Percentiles rank a stretch among this genome's conserved stretches.
phyloP scores from a whole-genome alignment of 331 rosid genomes.

The Arachis monticola region DNA sequence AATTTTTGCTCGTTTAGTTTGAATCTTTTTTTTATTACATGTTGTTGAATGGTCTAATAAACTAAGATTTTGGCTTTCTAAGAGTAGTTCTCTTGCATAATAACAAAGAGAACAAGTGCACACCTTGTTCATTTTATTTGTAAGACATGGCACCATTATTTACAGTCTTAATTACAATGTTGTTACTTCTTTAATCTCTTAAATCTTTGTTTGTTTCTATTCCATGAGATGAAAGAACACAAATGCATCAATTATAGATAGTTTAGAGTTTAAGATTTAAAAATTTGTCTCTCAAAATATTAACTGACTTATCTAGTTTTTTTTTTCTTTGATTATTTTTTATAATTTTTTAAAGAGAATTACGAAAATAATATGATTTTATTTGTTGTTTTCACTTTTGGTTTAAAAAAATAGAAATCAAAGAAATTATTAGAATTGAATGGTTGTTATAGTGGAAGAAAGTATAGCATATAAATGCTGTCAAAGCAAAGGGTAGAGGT shows the following conservation, averaged over 20 bases:
- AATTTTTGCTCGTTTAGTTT: constrained; percentile 22
- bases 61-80: no score
- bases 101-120: neutral
- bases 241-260: constrained; percentile 3
- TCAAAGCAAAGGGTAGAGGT: constrained; percentile 21
- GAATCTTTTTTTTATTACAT: constrained; percentile 13
- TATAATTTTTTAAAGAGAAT: neutral
- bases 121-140: neutral
- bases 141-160: neutral
- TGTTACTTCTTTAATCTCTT: neutral
- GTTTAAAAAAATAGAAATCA: no score
- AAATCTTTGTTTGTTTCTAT: constrained; percentile 16
- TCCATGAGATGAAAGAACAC: constrained; percentile 15
- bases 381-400: no score
- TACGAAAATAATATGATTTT: no score
- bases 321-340: neutral
- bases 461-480: neutral
- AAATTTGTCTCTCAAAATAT: constrained; percentile 8
- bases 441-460: constrained; percentile 12
- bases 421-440: neutral
- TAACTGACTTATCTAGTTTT: no score
- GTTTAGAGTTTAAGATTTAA: no score
- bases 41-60: no score
- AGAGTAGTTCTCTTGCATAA: no score
- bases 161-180: neutral